phyloP scores from a whole-genome alignment of 2,329 filamentous ascomycete genomes.

The Onygena corvina region DNA sequence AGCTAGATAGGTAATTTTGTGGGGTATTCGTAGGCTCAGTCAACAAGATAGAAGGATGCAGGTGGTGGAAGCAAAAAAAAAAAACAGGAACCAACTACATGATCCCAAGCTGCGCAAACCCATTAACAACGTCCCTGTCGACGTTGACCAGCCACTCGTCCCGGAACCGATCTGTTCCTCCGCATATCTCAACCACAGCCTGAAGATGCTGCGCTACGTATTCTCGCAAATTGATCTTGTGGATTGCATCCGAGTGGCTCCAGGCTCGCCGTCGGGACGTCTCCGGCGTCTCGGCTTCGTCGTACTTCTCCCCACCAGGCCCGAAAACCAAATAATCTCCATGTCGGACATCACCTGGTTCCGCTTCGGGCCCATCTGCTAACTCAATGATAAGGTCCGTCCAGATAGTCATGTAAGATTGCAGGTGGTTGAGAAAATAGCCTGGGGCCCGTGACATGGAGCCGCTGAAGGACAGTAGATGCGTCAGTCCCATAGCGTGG shows the following conservation, averaged over 20 bases:
- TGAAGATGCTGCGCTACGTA: constrained; percentile 34
- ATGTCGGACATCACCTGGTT: constrained; percentile 22
- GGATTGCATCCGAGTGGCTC: constrained; percentile 32
- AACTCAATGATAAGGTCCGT: constrained; percentile 37
- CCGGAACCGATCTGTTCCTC: constrained; percentile 33
- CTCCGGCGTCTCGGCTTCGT: constrained; percentile 31
- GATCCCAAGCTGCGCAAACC: constrained; percentile 17
- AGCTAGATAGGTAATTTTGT: not conserved
- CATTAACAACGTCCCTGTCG: constrained; percentile 31
- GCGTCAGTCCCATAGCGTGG: constrained; percentile 36
- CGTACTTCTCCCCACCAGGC: constrained; percentile 23
- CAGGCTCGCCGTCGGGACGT: constrained; percentile 31
- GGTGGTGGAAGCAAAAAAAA: not conserved
- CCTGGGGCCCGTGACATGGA: constrained; percentile 27
- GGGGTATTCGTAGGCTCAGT: constrained; percentile 1
- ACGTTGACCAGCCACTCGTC: constrained; percentile 35
- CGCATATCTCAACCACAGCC: constrained; percentile 29
- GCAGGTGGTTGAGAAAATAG: constrained; percentile 34
- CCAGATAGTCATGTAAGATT: constrained; percentile 38
- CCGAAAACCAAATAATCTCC: constrained; percentile 32
- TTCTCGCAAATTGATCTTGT: constrained; percentile 34
- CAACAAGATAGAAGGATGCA: not conserved
- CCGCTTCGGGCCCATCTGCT: constrained; percentile 30
- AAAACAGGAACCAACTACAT: constrained; percentile 6
- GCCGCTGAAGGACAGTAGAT: constrained; percentile 31